Evolutionary conservation across 495 filamentous ascomycete genomes (phyloP).

Genomic region (Entonaema liquescens): DNA sequence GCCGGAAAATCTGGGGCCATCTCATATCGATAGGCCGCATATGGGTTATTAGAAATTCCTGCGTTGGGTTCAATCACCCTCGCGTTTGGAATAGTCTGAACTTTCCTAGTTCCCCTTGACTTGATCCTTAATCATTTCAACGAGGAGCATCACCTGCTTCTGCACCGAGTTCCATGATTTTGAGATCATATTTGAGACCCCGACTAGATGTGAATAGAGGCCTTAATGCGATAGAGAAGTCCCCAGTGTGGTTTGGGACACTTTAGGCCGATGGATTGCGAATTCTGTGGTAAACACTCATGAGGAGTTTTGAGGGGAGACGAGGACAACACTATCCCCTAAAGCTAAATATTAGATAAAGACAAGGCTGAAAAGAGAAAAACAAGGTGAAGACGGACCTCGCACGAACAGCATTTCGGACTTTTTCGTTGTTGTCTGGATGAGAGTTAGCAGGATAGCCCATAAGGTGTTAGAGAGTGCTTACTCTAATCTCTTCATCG

Average conservation of each 20-base stretch:
- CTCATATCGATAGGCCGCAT: constrained; percentile 5
- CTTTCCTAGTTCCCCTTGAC: not conserved
- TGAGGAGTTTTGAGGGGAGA: constrained; percentile 73
- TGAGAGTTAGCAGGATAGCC: constrained; percentile 14
- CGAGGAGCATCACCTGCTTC: constrained; percentile 3
- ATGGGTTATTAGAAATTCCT: constrained; percentile 3
- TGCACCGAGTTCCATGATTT: constrained; percentile 4
- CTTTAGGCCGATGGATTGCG: not conserved
- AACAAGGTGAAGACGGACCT: constrained; percentile 61
- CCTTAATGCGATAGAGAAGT: not conserved
- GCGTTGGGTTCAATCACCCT: not conserved
- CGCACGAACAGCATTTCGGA: constrained; percentile 99
- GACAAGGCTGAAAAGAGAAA: constrained; percentile 5
- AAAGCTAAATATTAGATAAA: constrained; percentile 45
- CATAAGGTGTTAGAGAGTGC: not conserved
- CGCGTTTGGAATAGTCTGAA: constrained; percentile 1
- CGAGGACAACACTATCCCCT: constrained; percentile 97
- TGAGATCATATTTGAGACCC: not conserved
- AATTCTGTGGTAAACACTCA: constrained; percentile 24
- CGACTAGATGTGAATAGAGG: not conserved
- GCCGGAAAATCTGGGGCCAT: constrained; percentile 12
- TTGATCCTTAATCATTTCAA: not conserved
- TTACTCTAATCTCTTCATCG: constrained; percentile 61
- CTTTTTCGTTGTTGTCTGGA: constrained; percentile 90
- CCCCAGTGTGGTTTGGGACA: not conserved